phyloP scores from a whole-genome alignment of 2,329 filamentous ascomycete genomes.

The Fusarium sp. region DNA sequence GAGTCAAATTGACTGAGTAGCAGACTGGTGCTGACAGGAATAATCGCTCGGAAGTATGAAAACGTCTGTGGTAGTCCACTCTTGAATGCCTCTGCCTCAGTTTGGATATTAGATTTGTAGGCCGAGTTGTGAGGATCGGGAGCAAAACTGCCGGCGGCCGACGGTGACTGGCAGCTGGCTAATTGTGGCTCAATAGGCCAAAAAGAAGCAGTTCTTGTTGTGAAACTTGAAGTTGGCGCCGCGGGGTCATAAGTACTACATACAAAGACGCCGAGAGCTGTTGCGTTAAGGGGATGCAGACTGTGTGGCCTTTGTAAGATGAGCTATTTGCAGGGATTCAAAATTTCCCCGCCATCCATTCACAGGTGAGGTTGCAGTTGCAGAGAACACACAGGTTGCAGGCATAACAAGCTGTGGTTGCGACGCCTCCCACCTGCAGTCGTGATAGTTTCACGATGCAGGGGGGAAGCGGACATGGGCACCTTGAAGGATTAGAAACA shows the following conservation, averaged over 20 bases:
- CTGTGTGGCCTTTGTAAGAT: background rate
- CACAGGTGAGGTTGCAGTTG: background rate
- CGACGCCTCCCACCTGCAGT: background rate
- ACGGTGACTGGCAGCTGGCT: slow-evolving; percentile 4
- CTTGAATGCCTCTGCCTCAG: background rate
- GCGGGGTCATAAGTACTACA: slow-evolving; percentile 6
- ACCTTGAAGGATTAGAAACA: background rate
- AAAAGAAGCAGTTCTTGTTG: background rate
- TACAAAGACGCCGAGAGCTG: background rate
- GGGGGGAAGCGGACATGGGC: slow-evolving; percentile 3
- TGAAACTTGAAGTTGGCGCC: slow-evolving; percentile 1
- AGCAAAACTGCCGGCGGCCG: slow-evolving; percentile 18
- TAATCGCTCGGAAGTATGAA: background rate
- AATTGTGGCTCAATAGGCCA: background rate
- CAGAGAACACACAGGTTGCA: background rate
- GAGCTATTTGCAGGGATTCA: background rate
- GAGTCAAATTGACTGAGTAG: background rate
- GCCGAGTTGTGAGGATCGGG: slow-evolving; percentile 4
- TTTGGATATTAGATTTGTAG: background rate
- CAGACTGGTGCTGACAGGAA: background rate
- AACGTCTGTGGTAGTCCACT: background rate
- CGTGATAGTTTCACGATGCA: slow-evolving; percentile 7
- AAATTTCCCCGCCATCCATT: background rate
- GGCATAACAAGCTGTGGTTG: background rate
- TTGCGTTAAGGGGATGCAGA: background rate